Evolutionary conservation across 805 yeast genomes (phyloP), one percentile per base, ranked within the genome.

Genomic region (Metschnikowia aberdeeniae): DNA sequence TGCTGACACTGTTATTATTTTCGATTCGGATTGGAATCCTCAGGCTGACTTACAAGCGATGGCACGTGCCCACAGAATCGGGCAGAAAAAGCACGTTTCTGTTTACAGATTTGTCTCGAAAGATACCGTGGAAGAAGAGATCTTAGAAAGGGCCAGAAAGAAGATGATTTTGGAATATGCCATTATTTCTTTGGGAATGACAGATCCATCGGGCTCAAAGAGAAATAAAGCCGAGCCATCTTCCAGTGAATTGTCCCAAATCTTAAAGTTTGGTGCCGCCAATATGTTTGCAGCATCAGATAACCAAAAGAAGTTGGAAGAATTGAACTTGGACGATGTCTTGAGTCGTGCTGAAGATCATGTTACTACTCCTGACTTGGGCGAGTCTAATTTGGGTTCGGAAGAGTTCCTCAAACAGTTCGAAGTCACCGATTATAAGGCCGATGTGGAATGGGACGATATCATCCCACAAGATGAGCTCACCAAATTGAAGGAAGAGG

Each of bases 41-140:
- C 99, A 93, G 65, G 99, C 99, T 0, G 99, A 93, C 75, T 73
- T 93, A 58, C 99, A 93, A 68, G 99, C 99, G 1, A 93, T 93
- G 99, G 99, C 99, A 0, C 82, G 99, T 68, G 99, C 99, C 3
- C 99, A 93, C 69, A 83, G 99, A 73, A 93, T 93, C 62, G 99
- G 99, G n/a, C 99, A 93, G 65, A 93, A 90, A 67, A 89, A 88
- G 58, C 99, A 93, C 67, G 99, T 93, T 31, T 88, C 89, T 82
- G 98, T 93, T 13, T 93, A 93, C 63, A 75, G 99, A 61, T 87
- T 93, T 70, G 98, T 93, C n/a, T 85, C 96, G 47, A 93, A 93
- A 59, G 99, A 93, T 59, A 93, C 99, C 0, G 96, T 93, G 11
- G 99, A 93, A 65, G 99, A 93, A 65, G 96, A 93, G 62, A 95